Evolutionary conservation across 2,329 filamentous ascomycete genomes (phyloP), one percentile per base, ranked within the genome.

Genomic region (Paecilomyces variotii): DNA sequence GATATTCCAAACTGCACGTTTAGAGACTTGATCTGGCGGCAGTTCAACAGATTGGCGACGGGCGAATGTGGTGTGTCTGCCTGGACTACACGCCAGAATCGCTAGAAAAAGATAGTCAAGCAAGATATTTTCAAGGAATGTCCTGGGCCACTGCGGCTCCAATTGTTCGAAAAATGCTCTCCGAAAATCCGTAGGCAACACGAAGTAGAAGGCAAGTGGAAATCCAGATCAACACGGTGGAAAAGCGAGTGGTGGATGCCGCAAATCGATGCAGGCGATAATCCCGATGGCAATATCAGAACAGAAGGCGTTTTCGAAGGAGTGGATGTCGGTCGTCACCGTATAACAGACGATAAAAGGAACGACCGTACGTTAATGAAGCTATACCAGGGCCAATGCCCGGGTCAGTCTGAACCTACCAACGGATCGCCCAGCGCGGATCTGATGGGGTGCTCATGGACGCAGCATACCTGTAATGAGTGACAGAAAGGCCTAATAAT

Each of bases 251-350:
- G 28, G 34, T 30, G 9, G 53, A 54, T 26, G 32, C 53, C n/a
- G 53, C 28, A 30, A 54, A 26, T 26, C 24, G 53, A 32, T 26
- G 27, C 19, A 32, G 11, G 19, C 53, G 28, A 54, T 32, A 54
- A 54, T 32, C 28, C 30, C 25, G 28, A 52, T 27, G 24, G 59
- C 27, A 32, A 50, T 50, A 24, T 39, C 39, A 53, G 39, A 45
- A 45, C 7, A 53, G n/a, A 57, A 32, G 30, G 3, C 14, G 27
- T 26, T 27, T 57, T 54, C 60, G 54, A 67, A 67, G 59, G 65
- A 67, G 62, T 27, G 65, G 65, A 66, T 61, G 63, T 67, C 64
- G 61, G 57, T 61, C 59, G 65, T 55, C 53, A 58, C 34, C 52
- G 34, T 32, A 56, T 59, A 62, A 61, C 59, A 57, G 62, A 67